phyloP scores from a whole-genome alignment of 2,329 filamentous ascomycete species.

The Nannizziopsis arthrosporioides region DNA sequence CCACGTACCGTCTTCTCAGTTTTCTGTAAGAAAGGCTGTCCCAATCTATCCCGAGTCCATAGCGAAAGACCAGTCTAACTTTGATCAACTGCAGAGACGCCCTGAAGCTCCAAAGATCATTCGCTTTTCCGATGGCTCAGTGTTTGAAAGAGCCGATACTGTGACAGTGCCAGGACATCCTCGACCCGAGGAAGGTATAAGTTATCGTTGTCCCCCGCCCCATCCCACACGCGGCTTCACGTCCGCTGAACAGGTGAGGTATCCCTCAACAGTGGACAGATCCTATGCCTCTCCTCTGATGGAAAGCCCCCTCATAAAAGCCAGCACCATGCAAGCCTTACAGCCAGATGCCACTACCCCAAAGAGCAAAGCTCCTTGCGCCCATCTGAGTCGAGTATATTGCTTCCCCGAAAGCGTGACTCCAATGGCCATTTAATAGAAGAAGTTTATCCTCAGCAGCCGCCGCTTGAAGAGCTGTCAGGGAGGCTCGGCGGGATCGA shows the following conservation, averaged over 20 bases:
- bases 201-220: neutral
- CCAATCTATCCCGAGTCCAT: too few relatives aligned
- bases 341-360: constrained; percentile 11
- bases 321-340: constrained; percentile 23
- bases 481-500: constrained; percentile 17
- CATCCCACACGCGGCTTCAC: neutral
- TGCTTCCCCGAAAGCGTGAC: constrained; percentile 5
- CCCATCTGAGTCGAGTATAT: neutral
- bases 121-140: constrained; percentile 17
- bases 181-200: neutral
- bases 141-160: constrained; percentile 17
- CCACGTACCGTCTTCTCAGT: too few relatives aligned
- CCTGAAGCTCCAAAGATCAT: constrained; percentile 16
- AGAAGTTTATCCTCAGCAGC: constrained; percentile 8
- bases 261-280: neutral
- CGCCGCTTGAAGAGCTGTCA: constrained; percentile 19
- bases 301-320: neutral
- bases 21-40: neutral
- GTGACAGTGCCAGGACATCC: neutral
- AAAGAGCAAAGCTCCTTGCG: neutral
- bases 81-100: constrained; percentile 4
- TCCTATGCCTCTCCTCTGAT: neutral
- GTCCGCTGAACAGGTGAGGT: constrained; percentile 9
- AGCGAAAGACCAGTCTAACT: neutral
- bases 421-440: constrained; percentile 1